phyloP scores from a whole-genome alignment of 371 early-diverging fungal species.

The Lichtheimia ornata region DNA sequence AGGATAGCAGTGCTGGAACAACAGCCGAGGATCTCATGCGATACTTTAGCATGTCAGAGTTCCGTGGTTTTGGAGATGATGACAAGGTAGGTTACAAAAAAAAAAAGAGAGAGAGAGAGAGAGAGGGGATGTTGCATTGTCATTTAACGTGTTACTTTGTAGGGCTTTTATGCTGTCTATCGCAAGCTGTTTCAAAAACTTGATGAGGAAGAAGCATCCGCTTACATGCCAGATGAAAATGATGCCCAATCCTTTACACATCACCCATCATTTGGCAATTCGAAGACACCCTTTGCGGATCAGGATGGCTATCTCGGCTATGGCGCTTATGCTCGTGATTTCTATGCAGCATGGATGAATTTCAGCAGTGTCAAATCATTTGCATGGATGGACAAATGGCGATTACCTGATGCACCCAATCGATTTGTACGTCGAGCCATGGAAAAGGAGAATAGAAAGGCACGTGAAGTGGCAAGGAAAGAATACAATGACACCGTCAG shows the following conservation, averaged over 20 bases:
- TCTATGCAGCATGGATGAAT: constrained; percentile 77
- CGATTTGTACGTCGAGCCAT: constrained; percentile 79
- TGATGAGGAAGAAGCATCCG: constrained; percentile 78
- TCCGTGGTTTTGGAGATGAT: constrained; percentile 66
- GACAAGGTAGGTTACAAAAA: constrained; percentile 35
- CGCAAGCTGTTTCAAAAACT: constrained; percentile 76
- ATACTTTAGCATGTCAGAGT: constrained; percentile 68
- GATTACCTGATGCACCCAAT: constrained; percentile 81
- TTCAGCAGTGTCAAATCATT: constrained; percentile 85
- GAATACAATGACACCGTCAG: constrained; percentile 87
- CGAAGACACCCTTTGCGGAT: constrained; percentile 50
- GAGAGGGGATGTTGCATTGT: background rate
- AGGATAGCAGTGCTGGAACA: constrained; percentile 52
- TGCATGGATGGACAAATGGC: constrained; percentile 88
- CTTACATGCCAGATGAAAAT: constrained; percentile 47
- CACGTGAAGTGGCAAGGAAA: constrained; percentile 77
- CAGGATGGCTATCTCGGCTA: constrained; percentile 38
- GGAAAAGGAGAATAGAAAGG: constrained; percentile 91
- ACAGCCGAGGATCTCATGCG: constrained; percentile 67
- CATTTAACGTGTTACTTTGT: background rate
- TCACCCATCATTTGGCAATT: constrained; percentile 65
- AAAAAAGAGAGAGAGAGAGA: too few species aligned
- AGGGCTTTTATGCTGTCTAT: constrained; percentile 86
- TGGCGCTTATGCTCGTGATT: constrained; percentile 54
- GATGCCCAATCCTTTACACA: constrained; percentile 40